These are phyloP conservation scores for Microsporum audouinii DNA, from an alignment of 2,329 filamentous ascomycete genomes.

Conservation along the genomic window DNA sequence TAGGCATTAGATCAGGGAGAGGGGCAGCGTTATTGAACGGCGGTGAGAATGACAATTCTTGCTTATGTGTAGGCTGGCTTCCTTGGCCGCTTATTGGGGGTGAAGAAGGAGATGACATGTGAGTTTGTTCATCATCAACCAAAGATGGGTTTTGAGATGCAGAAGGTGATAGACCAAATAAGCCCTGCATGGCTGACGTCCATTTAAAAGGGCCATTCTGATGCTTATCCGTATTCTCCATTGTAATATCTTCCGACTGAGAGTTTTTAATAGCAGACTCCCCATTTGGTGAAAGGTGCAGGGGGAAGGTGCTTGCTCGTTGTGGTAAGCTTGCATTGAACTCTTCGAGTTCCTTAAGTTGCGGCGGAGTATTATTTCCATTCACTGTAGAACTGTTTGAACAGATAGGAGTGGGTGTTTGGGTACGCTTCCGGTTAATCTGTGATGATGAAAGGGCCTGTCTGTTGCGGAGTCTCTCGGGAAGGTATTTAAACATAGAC, in stretches of 20 bases:
- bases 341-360: constrained; percentile 13
- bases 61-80: constrained; percentile 10
- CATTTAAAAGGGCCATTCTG: background rate
- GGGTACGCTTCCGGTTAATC: constrained; percentile 40
- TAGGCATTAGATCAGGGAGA: constrained; percentile 38
- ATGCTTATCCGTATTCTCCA: constrained; percentile 21
- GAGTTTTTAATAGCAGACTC: background rate
- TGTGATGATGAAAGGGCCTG: constrained; percentile 34
- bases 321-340: constrained; percentile 17
- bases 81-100: constrained; percentile 7
- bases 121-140: constrained; percentile 9
- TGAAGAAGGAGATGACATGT: constrained; percentile 11
- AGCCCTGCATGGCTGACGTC: background rate
- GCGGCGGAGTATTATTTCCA: constrained; percentile 14
- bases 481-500: constrained; percentile 74
- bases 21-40: constrained; percentile 24
- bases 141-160: constrained; percentile 4
- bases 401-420: constrained; percentile 7
- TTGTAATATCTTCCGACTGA: constrained; percentile 19
- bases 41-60: constrained; percentile 21
- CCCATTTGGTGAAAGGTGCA: constrained; percentile 18
- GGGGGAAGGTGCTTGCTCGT: constrained; percentile 33
- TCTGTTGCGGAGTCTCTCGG: constrained; percentile 54
- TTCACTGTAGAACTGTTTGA: constrained; percentile 9
- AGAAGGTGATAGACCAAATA: constrained; percentile 6